Evolutionary conservation across 148 eudicot species (phyloP), one percentile per base, ranked within the genome.

Genomic region (Pharnaceum exiguum): DNA sequence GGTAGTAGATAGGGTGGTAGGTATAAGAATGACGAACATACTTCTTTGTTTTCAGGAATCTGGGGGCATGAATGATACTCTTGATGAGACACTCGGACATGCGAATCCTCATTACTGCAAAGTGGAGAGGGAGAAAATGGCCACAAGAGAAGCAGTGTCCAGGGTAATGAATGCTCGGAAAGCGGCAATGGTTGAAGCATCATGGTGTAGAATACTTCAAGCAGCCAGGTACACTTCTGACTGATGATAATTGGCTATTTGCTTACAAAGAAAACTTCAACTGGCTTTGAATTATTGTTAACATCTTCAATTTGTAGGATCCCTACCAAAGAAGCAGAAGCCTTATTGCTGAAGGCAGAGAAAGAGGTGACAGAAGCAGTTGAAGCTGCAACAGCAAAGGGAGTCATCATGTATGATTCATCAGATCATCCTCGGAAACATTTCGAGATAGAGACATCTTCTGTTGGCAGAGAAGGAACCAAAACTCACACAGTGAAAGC

Each of bases 131-230:
- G 97, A 90, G 74, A 87, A 85, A 66, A 87, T 82, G 39, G 97
- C 95, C 55, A 82, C 83, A 10, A 87, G 74, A 65, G 84, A 82
- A 63, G 97, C 97, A 30, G 97, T 93, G 5, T 37, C 72, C 21
- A 87, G 77, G 75, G 97, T 90, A 12, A 79, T 82, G 77, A 83
- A 87, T 68, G 88, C 95, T 61, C 79, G 84, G 55, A 90, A 82
- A 69, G 93, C 93, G 67, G 95, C 95, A 26, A 79, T 90, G 97
- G 89, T 87, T 51, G 97, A 90, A 81, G 97, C 97, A 45, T 90
- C 97, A 30, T 90, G 97, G 97, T 90, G 97, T 48, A 79, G 89
- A 18, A 87, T 90, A 65, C 95, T 90, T 69, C 65, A 58, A 55
- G 94, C 95, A 23, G 89, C 97, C 17, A 71, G 95, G 97, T 89